Base-by-base conservation (phyloP, 306 rosid genomes). In the Medicago ruthenica region DNA sequence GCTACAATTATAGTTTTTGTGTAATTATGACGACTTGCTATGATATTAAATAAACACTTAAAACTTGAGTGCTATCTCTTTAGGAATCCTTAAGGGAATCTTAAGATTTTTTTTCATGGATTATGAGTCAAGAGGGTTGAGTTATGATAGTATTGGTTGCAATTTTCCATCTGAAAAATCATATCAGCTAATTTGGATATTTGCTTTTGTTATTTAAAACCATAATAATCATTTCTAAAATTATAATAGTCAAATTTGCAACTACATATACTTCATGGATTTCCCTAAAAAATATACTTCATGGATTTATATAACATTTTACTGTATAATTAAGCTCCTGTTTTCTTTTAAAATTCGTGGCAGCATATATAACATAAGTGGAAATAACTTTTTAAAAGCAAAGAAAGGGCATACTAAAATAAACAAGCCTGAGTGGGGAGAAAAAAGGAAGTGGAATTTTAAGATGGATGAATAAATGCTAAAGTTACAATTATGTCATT, bases 401-500 rank as follows among this genome's bases (percentile, higher is more conserved):
- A 78, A 53, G 17, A 20, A 41, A 60, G 78, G 34, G 50, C 7
- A 70, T 24, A 15, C 66, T 60, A 60, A 60, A 24, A 24, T 27
- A 11, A 58, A 58, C 62, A 60, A 73, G 70, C 4, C 64, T 61
- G 24, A 13, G 65, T 59, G 80, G 40, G 22, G 48, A 27, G 61
- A 15, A 18, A 34, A 55, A 50, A 57, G 70, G 48, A 69, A 51
- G 44, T 69, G 59, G 70, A 37, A 31, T 39, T 73, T 71, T 36
- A 39, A 41, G 67, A 37, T 41, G 73, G 0, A 53, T 20, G 81
- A 70, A 70, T 70, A 77, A 72, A 39, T 58, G 74, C 68, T 12
- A n/a, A 72, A 77, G 74, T 50, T 34, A 12, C 75, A 71, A 55
- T 15, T 57, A 64, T 76, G 78, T 62, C 57, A 63, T 76, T 70